These are phyloP conservation scores for Naematelia aurantialba DNA, from an alignment of 768 basidiomycete species.

Conservation along the genomic window DNA sequence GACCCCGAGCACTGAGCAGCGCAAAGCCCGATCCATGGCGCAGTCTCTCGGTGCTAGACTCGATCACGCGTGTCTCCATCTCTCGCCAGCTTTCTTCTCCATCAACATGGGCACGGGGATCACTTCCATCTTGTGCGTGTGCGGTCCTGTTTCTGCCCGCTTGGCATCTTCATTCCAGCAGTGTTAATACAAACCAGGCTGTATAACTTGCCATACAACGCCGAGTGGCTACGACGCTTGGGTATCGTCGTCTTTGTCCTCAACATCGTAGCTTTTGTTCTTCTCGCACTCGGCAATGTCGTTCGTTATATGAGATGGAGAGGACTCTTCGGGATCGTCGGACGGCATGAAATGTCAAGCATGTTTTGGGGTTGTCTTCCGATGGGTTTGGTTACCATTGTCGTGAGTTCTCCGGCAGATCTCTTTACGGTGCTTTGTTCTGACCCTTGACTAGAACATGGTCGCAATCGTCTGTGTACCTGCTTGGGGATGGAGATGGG, in stretches of 20 bases:
- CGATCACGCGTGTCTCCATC: conserved; percentile 12
- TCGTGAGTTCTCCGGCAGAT: conserved; percentile 18
- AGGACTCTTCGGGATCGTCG: conserved; percentile 26
- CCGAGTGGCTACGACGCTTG: conserved; percentile 32
- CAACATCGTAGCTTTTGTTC: conserved; percentile 40
- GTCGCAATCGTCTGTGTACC: conserved; percentile 40
- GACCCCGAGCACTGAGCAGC: too few species aligned
- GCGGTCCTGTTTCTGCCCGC: not conserved
- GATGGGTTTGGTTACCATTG: conserved; percentile 48
- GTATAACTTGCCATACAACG: conserved; percentile 47
- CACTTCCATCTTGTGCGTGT: conserved; percentile 40
- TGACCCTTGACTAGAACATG: conserved; percentile 43
- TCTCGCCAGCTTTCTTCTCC: conserved; percentile 23
- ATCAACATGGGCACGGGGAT: conserved; percentile 49
- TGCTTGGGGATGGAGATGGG: conserved; percentile 31
- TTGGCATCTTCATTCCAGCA: not conserved
- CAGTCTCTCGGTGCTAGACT: not conserved
- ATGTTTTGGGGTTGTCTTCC: conserved; percentile 46
- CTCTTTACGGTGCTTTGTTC: not conserved
- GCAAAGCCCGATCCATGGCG: too few species aligned
- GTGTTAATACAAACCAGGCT: conserved; percentile 8
- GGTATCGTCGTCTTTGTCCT: conserved; percentile 42
- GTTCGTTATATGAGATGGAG: conserved; percentile 45
- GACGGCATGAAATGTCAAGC: conserved; percentile 33
- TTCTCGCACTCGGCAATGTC: conserved; percentile 20